Evolutionary conservation across 305 asterid species (phyloP), one percentile per base, ranked within the genome.

Genomic region (Caryopteris hybrid): DNA sequence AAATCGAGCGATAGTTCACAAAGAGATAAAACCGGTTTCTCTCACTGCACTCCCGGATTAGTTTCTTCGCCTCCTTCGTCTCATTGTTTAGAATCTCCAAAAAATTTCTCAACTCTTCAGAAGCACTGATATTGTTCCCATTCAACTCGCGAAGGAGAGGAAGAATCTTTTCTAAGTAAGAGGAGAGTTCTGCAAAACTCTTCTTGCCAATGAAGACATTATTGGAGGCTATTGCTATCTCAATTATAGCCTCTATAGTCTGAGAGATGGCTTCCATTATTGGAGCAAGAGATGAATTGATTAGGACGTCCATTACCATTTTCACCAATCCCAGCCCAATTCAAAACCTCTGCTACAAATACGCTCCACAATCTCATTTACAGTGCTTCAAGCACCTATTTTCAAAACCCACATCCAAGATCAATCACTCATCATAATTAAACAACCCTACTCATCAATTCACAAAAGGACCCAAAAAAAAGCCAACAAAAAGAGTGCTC

Each of bases 1-100:
- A 68, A 52, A 83, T 83, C 3, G 78, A 80, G 31, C 86, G 82
- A 8, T 79, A 76, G 29, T 77, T 85, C 52, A 87, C 56, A 33
- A 87, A 75, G 76, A 87, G 89, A 79, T 87, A 87, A 38, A 87
- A 79, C 31, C 81, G 68, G 84, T 76, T 87, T 16, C 68, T 75
- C 47, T 76, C 48, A 14, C 79, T 79, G 75, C 91, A 87, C 13
- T 87, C 89, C 9, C 25, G 27, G 23, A 81, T 75, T 12, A 87
- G 84, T 46, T 79, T 77, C 36, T 74, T 77, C 9, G 87, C 89
- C 53, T 42, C 79, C 58, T 51, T 65, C 0, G 73, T 61, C 76
- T 79, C 76, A 29, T 8, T 77, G 81, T 69, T 60, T 27, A 87
- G 81, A 51, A 76, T 81, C 36, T 79, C 74, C 43, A 85, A 18